Conservation (phyloP, 768 basidiomycete species). For the Lanmaoa pseudosensibilis region DNA sequence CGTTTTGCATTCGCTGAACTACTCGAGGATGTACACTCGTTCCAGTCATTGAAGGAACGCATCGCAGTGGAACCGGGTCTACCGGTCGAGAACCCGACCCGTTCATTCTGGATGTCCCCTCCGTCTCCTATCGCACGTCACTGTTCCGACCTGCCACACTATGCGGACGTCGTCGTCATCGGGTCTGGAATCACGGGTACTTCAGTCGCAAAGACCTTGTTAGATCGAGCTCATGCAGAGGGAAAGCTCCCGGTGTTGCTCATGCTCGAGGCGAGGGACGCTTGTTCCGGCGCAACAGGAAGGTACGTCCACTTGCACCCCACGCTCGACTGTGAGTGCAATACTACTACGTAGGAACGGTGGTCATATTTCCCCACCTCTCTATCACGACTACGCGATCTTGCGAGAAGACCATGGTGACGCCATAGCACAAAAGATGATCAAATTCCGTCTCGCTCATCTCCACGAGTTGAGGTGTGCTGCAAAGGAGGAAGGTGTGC, state of each 20-base stretch:
- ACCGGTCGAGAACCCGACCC: conserved; percentile 53
- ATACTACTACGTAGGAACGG: conserved; percentile 51
- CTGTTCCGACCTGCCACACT: conserved; percentile 26
- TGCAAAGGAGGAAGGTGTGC: conserved; percentile 53
- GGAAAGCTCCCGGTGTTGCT: conserved; percentile 47
- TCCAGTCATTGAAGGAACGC: conserved; percentile 34
- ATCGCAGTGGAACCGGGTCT: conserved; percentile 51
- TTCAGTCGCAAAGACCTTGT: conserved; percentile 53
- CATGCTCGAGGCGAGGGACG: conserved; percentile 80
- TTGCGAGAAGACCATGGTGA: conserved; percentile 49
- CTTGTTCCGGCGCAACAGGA: conserved; percentile 73
- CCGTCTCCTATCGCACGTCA: conserved; percentile 48
- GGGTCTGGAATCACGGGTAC: conserved; percentile 80
- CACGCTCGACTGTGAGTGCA: too few relatives aligned
- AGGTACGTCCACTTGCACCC: conserved; percentile 46
- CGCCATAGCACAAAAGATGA: conserved; percentile 48
- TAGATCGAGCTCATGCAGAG: conserved; percentile 36
- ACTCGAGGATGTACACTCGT: conserved; percentile 15
- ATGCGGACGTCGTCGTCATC: conserved; percentile 69
- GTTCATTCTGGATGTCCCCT: conserved; percentile 65
- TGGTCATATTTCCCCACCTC: conserved; percentile 61
- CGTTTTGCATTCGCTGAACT: conserved; percentile 23
- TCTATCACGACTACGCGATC: conserved; percentile 57
- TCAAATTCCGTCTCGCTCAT: conserved; percentile 64
- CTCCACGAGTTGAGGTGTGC: conserved; percentile 46